Evolutionary conservation across 495 filamentous ascomycete species (phyloP).

Genomic region (Aspergillus indologenus): DNA sequence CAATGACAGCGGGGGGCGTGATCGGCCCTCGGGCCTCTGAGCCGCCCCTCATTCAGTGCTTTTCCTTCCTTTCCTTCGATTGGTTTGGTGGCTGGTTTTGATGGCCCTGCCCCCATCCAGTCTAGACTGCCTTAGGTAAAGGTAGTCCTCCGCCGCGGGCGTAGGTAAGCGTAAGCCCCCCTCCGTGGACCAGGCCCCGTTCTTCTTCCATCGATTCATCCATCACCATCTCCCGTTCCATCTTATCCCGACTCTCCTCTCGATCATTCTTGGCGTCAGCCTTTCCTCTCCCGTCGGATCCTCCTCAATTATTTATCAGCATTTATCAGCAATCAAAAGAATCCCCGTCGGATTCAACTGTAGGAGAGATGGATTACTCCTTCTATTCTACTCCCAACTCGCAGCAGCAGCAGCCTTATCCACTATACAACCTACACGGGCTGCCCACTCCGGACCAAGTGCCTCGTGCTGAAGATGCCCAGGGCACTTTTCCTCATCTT

Average conservation of each 20-base stretch:
- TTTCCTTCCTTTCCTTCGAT: neutral
- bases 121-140: neutral
- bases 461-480: constrained; percentile 26
- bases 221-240: neutral
- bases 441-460: constrained; percentile 38
- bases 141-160: too few species aligned
- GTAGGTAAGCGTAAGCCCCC: too few species aligned
- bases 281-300: too few species aligned
- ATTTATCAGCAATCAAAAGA: neutral
- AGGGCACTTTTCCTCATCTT: constrained; percentile 28
- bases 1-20: constrained; percentile 1
- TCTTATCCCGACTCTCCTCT: neutral
- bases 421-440: constrained; percentile 40
- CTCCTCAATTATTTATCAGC: neutral
- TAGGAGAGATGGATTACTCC: constrained; percentile 39
- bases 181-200: constrained; percentile 2
- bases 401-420: constrained; percentile 39
- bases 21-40: neutral
- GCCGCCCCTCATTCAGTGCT: too few species aligned
- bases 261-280: neutral
- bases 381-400: constrained; percentile 33
- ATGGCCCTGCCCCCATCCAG: neutral
- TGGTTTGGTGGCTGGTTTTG: neutral
- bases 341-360: neutral
- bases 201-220: neutral